Evolutionary conservation across 2,329 filamentous ascomycete species (phyloP), one percentile per base, ranked within the genome.

Genomic region (Endothia cerciana): DNA sequence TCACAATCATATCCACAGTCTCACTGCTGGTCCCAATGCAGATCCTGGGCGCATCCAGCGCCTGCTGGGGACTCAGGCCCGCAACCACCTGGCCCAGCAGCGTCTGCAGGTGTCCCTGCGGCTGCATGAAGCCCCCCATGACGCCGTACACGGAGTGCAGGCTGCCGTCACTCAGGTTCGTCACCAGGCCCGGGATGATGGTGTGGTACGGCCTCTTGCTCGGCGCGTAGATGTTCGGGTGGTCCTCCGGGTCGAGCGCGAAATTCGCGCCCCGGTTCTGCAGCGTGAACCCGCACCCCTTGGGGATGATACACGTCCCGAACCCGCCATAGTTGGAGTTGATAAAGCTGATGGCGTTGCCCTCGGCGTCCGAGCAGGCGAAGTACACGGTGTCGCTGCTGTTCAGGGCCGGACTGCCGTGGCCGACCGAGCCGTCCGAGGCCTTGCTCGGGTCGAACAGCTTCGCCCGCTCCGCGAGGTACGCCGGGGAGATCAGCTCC

Each of bases 111-210:
- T 98, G 95, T 28, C 94, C 95, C 78, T 98, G 95, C 0, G 95
- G 95, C 79, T 99, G 95, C 91, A 98, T 98, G 79, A 96, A 98
- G 2, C 93, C 94, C 62, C 95, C 95, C 95, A 98, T 98, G 67
- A 98, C 94, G 62, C 95, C 95, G 73, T 94, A 97, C 0, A 97
- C 91, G 4, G 88, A 91, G 76, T 97, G 92, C 65, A 98, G 79
- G 59, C 86, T 89, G 33, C 87, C 87, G 71, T 96, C 93, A 4
- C 81, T 79, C 22, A 87, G 76, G 71, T 95, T 93, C 0, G 95
- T 98, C 22, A 94, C 88, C 77, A 98, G 85, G 0, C 91, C 94
- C 0, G 95, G 94, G 72, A 99, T 99, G 76, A 99, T 98, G 63
- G 95, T 99, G 78, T 98, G 95, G 78, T 98, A 99, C 0, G 95